phyloP scores from a whole-genome alignment of 345 rosid species.

The Hibiscus tridactylites region DNA sequence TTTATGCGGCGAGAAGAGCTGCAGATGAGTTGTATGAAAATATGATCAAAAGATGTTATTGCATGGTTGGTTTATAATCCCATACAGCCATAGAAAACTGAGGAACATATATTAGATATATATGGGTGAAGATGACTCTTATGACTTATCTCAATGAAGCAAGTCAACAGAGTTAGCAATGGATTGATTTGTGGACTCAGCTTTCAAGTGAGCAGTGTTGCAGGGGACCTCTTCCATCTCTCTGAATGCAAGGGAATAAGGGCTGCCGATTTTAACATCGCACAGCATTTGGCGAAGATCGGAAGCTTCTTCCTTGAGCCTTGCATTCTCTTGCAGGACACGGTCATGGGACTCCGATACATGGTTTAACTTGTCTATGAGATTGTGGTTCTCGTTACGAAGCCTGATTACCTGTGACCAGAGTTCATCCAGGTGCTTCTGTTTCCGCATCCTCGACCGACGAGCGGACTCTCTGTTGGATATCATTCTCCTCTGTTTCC shows the following conservation, averaged over 20 bases:
- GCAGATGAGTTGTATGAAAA: constrained; percentile 13
- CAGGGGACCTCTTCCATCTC: constrained; percentile 50
- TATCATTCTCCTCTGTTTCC: constrained; percentile 91
- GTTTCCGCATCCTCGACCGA: constrained; percentile 93
- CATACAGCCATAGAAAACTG: constrained; percentile 19
- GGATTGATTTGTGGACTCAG: constrained; percentile 34
- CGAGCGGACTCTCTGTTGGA: constrained; percentile 97
- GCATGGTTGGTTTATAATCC: constrained; percentile 20
- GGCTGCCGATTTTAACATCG: constrained; percentile 43
- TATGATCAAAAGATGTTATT: constrained; percentile 24
- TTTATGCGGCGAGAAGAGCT: constrained; percentile 26
- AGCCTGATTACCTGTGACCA: constrained; percentile 82
- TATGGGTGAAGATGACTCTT: constrained; percentile 1
- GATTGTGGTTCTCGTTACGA: constrained; percentile 56
- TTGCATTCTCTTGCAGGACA: constrained; percentile 60
- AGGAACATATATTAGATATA: constrained; percentile 10
- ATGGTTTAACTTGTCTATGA: constrained; percentile 60
- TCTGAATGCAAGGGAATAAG: constrained; percentile 32
- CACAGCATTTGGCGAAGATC: constrained; percentile 67
- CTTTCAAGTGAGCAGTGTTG: constrained; percentile 36
- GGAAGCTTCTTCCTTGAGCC: constrained; percentile 75
- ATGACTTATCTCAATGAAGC: constrained; percentile 29
- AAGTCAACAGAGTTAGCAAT: constrained; percentile 31
- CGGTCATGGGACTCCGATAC: constrained; percentile 52
- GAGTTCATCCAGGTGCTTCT: constrained; percentile 90